A percentile compares a stretch with the other conserved stretches of the same genome.
Evolutionary conservation across 2,329 filamentous ascomycete species (phyloP).

Genomic region (Metarhizium guizhouense): DNA sequence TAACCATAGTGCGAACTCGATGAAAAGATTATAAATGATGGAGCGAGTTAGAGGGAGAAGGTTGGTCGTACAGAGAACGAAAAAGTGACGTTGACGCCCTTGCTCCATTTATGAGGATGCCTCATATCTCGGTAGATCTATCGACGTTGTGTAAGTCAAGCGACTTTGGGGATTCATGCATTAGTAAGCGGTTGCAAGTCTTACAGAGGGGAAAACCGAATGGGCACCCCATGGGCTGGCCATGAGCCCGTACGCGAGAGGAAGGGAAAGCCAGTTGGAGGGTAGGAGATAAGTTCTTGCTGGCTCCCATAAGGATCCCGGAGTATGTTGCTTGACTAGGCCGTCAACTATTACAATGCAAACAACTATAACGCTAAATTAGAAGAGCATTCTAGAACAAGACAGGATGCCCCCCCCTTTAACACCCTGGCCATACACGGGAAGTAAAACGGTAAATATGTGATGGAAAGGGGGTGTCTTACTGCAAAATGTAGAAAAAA

Average conservation of each 20-base stretch:
- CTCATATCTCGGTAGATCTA: constrained; percentile 55
- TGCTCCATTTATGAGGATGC: constrained; percentile 71
- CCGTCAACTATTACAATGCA: constrained; percentile 76
- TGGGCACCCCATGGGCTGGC: constrained; percentile 66
- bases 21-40: background rate
- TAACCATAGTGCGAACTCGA: background rate
- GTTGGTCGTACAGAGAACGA: constrained; percentile 57
- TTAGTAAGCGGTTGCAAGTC: constrained; percentile 9
- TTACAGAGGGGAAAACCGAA: constrained; percentile 68
- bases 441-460: background rate
- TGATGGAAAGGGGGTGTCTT: constrained; percentile 30
- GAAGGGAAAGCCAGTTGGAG: constrained; percentile 76
- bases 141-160: background rate
- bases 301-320: constrained; percentile 76
- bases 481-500: constrained; percentile 83
- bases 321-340: constrained; percentile 67
- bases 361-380: constrained; percentile 50
- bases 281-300: constrained; percentile 76
- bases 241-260: constrained; percentile 79
- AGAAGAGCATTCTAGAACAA: constrained; percentile 1
- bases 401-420: too few relatives aligned
- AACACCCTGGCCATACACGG: background rate
- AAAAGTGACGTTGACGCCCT: constrained; percentile 72
- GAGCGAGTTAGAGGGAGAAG: background rate
- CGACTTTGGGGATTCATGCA: background rate